Percentiles rank a stretch among this genome's conserved stretches.
Evolutionary conservation across 768 basidiomycete genomes (phyloP).

Genomic region (Mycena albidolilacea): DNA sequence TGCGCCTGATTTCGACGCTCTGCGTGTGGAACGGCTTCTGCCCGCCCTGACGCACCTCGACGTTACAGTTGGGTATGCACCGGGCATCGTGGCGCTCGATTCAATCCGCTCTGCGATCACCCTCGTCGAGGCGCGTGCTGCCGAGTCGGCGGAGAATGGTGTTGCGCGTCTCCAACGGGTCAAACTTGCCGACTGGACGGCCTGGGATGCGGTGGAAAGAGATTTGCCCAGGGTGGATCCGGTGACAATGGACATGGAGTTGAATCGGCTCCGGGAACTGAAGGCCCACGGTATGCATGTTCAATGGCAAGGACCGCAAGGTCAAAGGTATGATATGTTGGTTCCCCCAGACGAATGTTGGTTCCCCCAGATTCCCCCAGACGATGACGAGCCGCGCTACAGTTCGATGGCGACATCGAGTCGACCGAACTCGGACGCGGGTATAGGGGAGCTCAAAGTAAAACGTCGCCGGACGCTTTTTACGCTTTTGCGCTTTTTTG

Average conservation of each 20-base stretch:
- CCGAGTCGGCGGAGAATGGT: not conserved
- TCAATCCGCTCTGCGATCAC: constrained; percentile 3
- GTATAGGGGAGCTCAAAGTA: too few relatives aligned
- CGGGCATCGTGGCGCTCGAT: not conserved
- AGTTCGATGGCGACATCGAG: too few relatives aligned
- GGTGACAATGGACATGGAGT: not conserved
- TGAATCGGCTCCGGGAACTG: not conserved
- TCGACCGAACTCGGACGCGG: too few relatives aligned
- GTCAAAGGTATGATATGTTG: constrained; percentile 1
- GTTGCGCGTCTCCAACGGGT: not conserved
- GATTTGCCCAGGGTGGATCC: not conserved
- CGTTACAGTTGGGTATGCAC: not conserved
- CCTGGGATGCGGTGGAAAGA: not conserved
- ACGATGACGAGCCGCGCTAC: too few relatives aligned
- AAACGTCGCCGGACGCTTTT: too few relatives aligned
- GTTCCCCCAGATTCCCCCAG: not conserved
- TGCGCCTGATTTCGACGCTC: not conserved
- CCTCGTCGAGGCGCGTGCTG: not conserved
- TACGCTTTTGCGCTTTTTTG: too few relatives aligned
- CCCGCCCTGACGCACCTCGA: constrained; percentile 2
- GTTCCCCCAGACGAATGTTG: not conserved
- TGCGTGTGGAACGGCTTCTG: not conserved
- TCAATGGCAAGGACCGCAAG: not conserved
- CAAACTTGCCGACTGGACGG: not conserved
- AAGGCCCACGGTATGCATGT: not conserved